phyloP scores from a whole-genome alignment of 2,329 filamentous ascomycete species.

The Aspergillus novofumigatus region DNA sequence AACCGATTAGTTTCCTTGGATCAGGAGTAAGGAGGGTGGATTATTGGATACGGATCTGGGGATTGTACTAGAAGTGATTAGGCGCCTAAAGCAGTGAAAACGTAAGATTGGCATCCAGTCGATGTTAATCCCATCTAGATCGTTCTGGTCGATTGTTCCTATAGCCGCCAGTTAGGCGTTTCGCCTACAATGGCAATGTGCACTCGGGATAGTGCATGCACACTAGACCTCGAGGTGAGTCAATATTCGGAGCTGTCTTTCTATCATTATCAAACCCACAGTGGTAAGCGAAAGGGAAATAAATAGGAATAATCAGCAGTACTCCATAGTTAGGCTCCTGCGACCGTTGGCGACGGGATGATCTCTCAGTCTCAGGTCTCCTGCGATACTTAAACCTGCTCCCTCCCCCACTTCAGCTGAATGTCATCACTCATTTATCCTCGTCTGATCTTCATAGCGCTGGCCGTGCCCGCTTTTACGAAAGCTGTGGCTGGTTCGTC shows the following conservation, averaged over 20 bases:
- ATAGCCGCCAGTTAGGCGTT: not conserved
- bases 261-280: not conserved
- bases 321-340: not conserved
- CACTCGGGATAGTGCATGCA: not conserved
- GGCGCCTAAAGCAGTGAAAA: not conserved
- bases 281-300: not conserved
- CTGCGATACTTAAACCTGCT: not conserved
- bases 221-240: not conserved
- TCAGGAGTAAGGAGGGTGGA: not conserved
- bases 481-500: slow-evolving; percentile 4
- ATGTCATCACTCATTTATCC: not conserved
- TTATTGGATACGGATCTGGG: not conserved
- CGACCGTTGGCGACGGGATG: not conserved
- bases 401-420: slow-evolving; percentile 19
- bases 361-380: not conserved
- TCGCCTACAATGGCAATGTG: not conserved
- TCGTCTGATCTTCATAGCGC: not conserved
- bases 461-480: slow-evolving; percentile 10
- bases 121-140: not conserved
- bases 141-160: not conserved
- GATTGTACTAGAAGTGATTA: not conserved
- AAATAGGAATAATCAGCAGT: not conserved
- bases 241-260: not conserved
- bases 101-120: not conserved
- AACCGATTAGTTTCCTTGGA: slow-evolving; percentile 12